phyloP scores from a whole-genome alignment of 805 yeast genomes.

The Candida nitratophila region DNA sequence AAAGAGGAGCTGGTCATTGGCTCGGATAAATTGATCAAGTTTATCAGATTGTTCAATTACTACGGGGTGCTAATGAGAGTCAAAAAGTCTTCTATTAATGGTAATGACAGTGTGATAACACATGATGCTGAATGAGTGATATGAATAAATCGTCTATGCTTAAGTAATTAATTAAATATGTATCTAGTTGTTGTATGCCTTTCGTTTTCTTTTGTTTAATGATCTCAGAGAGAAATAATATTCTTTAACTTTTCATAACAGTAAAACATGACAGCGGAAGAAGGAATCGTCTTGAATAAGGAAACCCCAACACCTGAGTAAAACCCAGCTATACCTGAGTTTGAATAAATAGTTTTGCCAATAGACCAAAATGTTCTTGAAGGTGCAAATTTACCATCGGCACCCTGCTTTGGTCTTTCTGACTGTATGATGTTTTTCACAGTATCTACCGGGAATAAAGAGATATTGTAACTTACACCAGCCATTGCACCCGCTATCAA shows the following conservation, averaged over 20 bases:
- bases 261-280: slow-evolving; percentile 81
- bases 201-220: not conserved
- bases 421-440: slow-evolving; percentile 84
- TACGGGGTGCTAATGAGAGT: not conserved
- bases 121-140: not conserved
- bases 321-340: slow-evolving; percentile 63
- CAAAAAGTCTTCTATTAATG: not conserved
- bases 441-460: slow-evolving; percentile 86
- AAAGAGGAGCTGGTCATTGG: slow-evolving; percentile 74
- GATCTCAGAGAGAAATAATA: not conserved
- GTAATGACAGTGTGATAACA: not conserved
- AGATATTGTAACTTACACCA: slow-evolving; percentile 73
- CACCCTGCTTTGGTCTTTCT: slow-evolving; percentile 7
- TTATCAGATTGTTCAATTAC: not conserved
- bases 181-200: not conserved
- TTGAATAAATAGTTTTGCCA: slow-evolving; percentile 30
- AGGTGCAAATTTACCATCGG: slow-evolving; percentile 8
- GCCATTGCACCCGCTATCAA: slow-evolving; percentile 80
- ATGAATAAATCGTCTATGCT: no score
- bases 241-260: slow-evolving; percentile 60
- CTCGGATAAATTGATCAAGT: slow-evolving; percentile 45
- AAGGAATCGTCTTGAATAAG: slow-evolving; percentile 74
- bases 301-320: slow-evolving; percentile 87
- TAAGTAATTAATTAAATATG: no score
- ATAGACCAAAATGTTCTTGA: slow-evolving; percentile 27